Evolutionary conservation across 345 rosid species (phyloP), one percentile per base, ranked within the genome.

Genomic region (Geranium brycei): DNA sequence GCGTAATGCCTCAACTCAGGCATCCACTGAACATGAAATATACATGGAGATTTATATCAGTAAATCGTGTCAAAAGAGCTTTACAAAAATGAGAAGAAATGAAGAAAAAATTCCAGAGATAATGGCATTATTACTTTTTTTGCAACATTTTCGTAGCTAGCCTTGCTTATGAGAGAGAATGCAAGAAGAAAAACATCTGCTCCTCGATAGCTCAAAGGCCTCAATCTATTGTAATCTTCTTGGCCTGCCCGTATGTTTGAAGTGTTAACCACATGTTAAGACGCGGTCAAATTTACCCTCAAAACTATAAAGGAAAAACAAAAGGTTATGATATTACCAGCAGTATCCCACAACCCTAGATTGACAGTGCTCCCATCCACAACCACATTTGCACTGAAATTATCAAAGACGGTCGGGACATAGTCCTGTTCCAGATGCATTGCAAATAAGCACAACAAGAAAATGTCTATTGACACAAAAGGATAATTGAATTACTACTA

Each of bases 301-400:
- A 28, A 14, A 63, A 17, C 30, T 16, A 63, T 12, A 18, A 11
- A 41, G 19, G 11, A 14, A 61, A 31, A 38, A 17, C 13, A 65
- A 4, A 23, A 53, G 17, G 35, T 17, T n/a, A 7, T 17, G 19
- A 60, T 30, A 47, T 51, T 57, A 77, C 82, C 82, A 32, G 82
- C 82, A 68, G 82, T 79, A 62, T 79, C 82, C 82, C 82, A 79
- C 67, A 79, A 59, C 23, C 80, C 82, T 13, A 79, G 71, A 73
- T 79, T 75, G 67, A 79, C 75, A 16, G 75, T 79, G 71, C 72
- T 76, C 63, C 79, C 82, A 53, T 79, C 82, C 68, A 79, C 82
- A 66, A 69, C 79, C 61, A 79, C 82, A 41, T 79, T 79, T 19
- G 82, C 82, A 53, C 79, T 79, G 70, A 79, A 79, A 61, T 79